These are phyloP conservation scores for Apiotrichum sp. DNA, from an alignment of 1,284 basidiomycete genomes.

Conservation along the genomic window DNA sequence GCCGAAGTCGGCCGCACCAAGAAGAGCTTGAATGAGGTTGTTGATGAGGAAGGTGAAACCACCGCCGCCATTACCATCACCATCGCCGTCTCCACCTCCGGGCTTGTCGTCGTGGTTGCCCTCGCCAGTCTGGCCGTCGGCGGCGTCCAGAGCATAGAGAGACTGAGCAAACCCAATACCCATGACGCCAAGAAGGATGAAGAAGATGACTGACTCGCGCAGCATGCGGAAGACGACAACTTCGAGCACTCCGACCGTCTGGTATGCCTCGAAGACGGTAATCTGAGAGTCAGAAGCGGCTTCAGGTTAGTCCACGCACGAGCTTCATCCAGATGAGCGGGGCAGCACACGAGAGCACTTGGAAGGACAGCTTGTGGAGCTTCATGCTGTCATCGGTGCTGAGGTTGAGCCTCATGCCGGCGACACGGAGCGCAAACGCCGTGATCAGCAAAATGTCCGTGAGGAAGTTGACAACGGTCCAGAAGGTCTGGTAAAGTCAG, in stretches of 20 bases:
- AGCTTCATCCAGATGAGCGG: conserved; percentile 87
- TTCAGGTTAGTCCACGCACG: conserved; percentile 49
- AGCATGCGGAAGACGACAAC: conserved; percentile 61
- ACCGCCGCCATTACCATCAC: conserved; percentile 50
- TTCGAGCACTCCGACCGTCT: conserved; percentile 51
- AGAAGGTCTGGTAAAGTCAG: conserved; percentile 58
- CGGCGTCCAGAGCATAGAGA: conserved; percentile 81
- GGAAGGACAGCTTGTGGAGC: conserved; percentile 68
- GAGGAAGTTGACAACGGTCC: conserved; percentile 64
- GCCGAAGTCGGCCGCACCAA: conserved; percentile 74
- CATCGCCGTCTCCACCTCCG: too few relatives aligned
- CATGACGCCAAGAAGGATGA: conserved; percentile 71
- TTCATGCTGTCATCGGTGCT: conserved; percentile 39
- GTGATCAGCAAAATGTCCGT: conserved; percentile 65
- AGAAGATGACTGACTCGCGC: conserved; percentile 87
- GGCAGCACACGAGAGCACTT: conserved; percentile 75
- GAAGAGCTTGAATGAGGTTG: conserved; percentile 68
- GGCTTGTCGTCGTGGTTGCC: conserved; percentile 10
- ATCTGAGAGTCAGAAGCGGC: conserved; percentile 9
- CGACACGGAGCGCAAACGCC: conserved; percentile 68
- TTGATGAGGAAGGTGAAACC: conserved; percentile 60
- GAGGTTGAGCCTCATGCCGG: conserved; percentile 54
- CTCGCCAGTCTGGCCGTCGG: conserved; percentile 76
- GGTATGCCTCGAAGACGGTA: conserved; percentile 54
- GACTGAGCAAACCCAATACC: conserved; percentile 69